These are phyloP conservation scores for Suhomyces canberraensis DNA, from an alignment of 805 yeast genomes.

Conservation along the genomic window DNA sequence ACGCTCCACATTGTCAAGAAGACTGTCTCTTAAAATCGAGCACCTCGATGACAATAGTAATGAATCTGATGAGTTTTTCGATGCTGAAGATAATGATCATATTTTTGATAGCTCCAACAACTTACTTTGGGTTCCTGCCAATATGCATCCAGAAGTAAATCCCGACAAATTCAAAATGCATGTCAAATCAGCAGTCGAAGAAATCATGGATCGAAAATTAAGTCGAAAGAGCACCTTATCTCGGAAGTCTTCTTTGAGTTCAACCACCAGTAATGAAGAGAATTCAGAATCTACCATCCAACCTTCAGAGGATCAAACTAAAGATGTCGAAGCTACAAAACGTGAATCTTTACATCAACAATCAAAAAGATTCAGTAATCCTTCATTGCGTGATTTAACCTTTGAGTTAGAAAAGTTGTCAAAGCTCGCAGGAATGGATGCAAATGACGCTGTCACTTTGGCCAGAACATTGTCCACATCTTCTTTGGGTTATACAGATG, in stretches of 20 bases:
- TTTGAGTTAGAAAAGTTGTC: constrained; percentile 72
- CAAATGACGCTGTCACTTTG: constrained; percentile 76
- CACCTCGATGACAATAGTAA: constrained; percentile 3
- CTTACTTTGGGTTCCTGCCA: constrained; percentile 93
- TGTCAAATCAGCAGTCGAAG: constrained; percentile 57
- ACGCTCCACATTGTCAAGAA: constrained; percentile 7
- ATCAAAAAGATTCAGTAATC: constrained; percentile 35
- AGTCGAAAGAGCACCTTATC: constrained; percentile 24
- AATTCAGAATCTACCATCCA: constrained; percentile 2
- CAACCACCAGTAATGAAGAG: constrained; percentile 4
- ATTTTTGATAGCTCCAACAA: constrained; percentile 34
- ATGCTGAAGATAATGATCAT: constrained; percentile 20
- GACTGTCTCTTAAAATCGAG: constrained; percentile 5
- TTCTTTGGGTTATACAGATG: constrained; percentile 56
- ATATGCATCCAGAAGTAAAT: constrained; percentile 88
- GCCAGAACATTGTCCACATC: constrained; percentile 77
- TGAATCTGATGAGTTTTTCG: constrained; percentile 14
- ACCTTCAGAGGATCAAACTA: neutral
- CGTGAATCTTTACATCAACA: constrained; percentile 6
- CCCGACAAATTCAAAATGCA: constrained; percentile 80
- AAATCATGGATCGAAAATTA: constrained; percentile 41
- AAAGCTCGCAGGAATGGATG: constrained; percentile 72
- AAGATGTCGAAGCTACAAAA: neutral
- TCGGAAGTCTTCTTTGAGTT: constrained; percentile 14
- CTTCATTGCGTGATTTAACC: constrained; percentile 69